Base-by-base conservation (phyloP, 2,329 filamentous ascomycete species). In the Amphichorda felina region DNA sequence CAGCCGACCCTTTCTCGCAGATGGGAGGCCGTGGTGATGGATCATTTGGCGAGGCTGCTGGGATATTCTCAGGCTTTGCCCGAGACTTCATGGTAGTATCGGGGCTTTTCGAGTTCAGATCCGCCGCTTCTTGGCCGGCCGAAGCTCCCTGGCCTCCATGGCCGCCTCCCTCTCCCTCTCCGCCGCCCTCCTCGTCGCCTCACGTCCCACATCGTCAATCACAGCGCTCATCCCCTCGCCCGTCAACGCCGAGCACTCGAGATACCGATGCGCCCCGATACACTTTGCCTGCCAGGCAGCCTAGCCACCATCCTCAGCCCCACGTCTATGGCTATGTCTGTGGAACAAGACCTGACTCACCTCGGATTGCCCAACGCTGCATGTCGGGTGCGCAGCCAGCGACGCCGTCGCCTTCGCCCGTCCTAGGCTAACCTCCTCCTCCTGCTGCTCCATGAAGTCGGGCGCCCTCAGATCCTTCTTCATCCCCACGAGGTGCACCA, bases 181-280 rank as follows among this genome's bases (percentile, higher is more conserved):
- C 3, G 49, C 21, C 28, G 41, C 40, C 17, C 45, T 40, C 24
- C 41, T 37, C 8, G 44, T 43, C 1, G 51, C 50, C 36, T 51
- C 49, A 22, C 35, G 38, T 2, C 31, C 49, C 18, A 45, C 42
- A 2, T 47, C 45, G 9, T 55, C 49, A 3, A 61, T 41, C 3
- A 59, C 29, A 4, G 38, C 40, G 10, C 51, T 46, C 36, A 60
- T 42, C 5, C 55, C 56, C 16, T 61, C 49, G 2, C 57, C 55
- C 6, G 51, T 58, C 9, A 46, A 40, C 32, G 57, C 55, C 5
- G 57, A 61, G 36, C 55, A 59, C 37, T 61, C 57, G 8, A 47
- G 21, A 29, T 59, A 60, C 5, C 38, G 35, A 17, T 47, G 33
- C 0, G 50, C 53, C 2, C 48, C 45, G 17, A 60, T 51, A 0